Conservation (phyloP, 2,329 filamentous ascomycete genomes). For the Pyricularia sp. region DNA sequence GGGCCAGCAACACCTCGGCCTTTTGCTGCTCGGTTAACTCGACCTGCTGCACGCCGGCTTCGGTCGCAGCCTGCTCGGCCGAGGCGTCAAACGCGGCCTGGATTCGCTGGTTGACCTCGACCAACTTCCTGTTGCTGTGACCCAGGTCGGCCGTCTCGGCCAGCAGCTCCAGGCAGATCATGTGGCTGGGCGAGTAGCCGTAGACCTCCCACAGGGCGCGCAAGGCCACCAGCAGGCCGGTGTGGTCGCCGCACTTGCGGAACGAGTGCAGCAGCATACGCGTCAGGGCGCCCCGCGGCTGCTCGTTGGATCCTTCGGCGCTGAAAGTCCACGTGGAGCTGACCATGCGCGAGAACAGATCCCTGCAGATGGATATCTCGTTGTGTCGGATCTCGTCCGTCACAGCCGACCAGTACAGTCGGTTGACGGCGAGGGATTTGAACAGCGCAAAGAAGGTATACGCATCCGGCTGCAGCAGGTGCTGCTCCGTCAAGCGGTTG, state of each 20-base stretch:
- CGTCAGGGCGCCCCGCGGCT: slow-evolving; percentile 15
- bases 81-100: slow-evolving; percentile 11
- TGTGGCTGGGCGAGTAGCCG: slow-evolving; percentile 15
- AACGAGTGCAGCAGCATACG: slow-evolving; percentile 23
- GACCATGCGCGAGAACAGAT: slow-evolving; percentile 19
- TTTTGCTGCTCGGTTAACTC: slow-evolving; percentile 4
- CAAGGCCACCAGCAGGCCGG: slow-evolving; percentile 32
- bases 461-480: slow-evolving; percentile 43
- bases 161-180: slow-evolving; percentile 20
- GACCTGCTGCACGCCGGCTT: not conserved
- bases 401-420: slow-evolving; percentile 17
- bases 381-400: slow-evolving; percentile 8
- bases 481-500: slow-evolving; percentile 33
- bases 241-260: slow-evolving; percentile 29
- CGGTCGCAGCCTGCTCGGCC: not conserved
- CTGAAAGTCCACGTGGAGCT: slow-evolving; percentile 7
- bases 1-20: slow-evolving; percentile 10
- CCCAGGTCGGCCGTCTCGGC: slow-evolving; percentile 12
- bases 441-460: slow-evolving; percentile 59
- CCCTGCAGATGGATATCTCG: slow-evolving; percentile 8
- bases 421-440: slow-evolving; percentile 42
- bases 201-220: slow-evolving; percentile 16
- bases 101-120: slow-evolving; percentile 14
- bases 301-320: slow-evolving; percentile 9
- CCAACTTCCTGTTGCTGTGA: slow-evolving; percentile 13